Base-by-base conservation (phyloP, 2,329 filamentous ascomycete species). In the Hysterium pulicare region DNA sequence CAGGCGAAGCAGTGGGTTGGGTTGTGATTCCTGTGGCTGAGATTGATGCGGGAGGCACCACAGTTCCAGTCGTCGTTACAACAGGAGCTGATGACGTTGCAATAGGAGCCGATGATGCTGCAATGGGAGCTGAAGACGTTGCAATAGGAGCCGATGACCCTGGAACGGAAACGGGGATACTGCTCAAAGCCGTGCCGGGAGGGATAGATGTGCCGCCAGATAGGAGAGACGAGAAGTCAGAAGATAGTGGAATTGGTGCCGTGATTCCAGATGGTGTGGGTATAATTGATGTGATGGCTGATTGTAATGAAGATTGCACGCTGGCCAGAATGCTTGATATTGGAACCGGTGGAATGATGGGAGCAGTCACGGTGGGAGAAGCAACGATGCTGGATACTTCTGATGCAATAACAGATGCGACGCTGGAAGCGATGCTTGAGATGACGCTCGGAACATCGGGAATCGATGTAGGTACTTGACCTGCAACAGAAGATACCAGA, bases 401-500 rank as follows among this genome's bases (percentile, higher is more conserved):
- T 16, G 44, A 40, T 20, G 24, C 22, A 5, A 33, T 23, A 20
- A 17, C 33, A 19, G 43, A 42, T 16, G 40, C 36, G 16, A 43
- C 38, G 35, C 45, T 46, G 5, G 49, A 50, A 10, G 44, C 28
- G 16, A 45, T 28, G 37, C 44, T 54, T 9, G 50, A 45, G 7
- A 23, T n/a, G 24, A 22, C 16, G 13, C 34, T 37, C 24, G 34
- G 20, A 9, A 53, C 16, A 36, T 45, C 42, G 11, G 45, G 45
- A 13, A 48, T 21, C 1, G 47, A 49, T 2, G 41, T 44, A 2
- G 39, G 30, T 9, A 42, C 40, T 19, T 16, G 39, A 37, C 11
- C 40, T 31, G 4, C 53, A 47, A 30, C 50, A 51, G 13, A 55
- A 41, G 15, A 59, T 33, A 26, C 53, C 46, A 20, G 23, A 35